A percentile compares a stretch with the other conserved stretches of the same genome.
Evolutionary conservation across 2,329 filamentous ascomycete species (phyloP).

Genomic region (Talaromyces islandicus): DNA sequence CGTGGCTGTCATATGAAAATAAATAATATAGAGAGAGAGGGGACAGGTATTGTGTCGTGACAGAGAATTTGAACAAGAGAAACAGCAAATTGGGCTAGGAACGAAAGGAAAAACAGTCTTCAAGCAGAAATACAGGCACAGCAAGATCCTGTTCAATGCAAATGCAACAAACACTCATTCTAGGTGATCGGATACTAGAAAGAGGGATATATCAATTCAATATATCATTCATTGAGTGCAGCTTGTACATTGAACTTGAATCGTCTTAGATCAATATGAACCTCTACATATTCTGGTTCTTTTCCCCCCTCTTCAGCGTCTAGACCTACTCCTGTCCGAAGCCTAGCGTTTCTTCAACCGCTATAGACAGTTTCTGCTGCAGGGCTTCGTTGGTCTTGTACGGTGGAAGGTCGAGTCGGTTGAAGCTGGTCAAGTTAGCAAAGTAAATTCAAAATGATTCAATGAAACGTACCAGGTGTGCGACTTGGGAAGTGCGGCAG

Average conservation of each 20-base stretch:
- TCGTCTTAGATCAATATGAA: not conserved
- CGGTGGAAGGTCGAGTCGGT: conserved; percentile 87
- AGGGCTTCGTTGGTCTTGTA: conserved; percentile 86
- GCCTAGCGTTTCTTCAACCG: conserved; percentile 96
- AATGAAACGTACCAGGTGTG: conserved; percentile 73
- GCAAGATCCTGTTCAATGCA: not conserved
- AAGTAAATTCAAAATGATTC: not conserved
- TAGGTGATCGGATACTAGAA: not conserved
- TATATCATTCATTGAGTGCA: not conserved
- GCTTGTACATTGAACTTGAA: not conserved
- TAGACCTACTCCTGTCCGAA: conserved; percentile 84
- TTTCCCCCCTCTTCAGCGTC: not conserved
- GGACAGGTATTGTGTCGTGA: too few species aligned
- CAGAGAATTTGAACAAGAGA: not conserved
- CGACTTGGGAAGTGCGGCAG: conserved; percentile 86
- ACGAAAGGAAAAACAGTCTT: not conserved
- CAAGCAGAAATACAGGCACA: not conserved
- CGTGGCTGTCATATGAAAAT: not conserved
- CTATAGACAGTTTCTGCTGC: conserved; percentile 86
- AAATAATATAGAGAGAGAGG: not conserved
- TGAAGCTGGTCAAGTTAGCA: conserved; percentile 62
- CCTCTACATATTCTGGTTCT: not conserved
- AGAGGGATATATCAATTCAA: not conserved
- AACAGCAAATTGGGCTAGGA: not conserved
- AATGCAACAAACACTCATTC: not conserved